Conservation (phyloP, 1,284 basidiomycete genomes). For the Boletus holoroseus region DNA sequence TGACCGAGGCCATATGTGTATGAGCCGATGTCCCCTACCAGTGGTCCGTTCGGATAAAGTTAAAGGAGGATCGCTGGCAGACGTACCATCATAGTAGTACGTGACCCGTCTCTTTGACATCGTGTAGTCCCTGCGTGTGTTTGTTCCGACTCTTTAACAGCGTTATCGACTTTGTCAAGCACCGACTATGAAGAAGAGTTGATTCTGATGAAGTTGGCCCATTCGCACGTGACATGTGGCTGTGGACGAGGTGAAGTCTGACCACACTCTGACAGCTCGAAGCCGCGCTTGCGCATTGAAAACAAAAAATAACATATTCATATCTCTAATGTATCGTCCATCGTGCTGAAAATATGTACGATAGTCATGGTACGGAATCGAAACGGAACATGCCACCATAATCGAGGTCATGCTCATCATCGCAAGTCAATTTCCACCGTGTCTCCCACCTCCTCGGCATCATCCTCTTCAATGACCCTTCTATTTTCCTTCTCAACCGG, state of each 20-base stretch:
- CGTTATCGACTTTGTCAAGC: background rate
- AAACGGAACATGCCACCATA: background rate
- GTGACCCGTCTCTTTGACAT: constrained; percentile 57
- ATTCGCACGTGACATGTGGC: constrained; percentile 20
- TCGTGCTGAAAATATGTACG: background rate
- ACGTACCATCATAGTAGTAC: constrained; percentile 58
- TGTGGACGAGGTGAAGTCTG: no score
- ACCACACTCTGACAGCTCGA: no score
- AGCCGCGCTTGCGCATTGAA: background rate
- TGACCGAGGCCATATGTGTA: constrained; percentile 86
- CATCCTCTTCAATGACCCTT: constrained; percentile 39
- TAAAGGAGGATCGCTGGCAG: background rate
- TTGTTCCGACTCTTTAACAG: background rate
- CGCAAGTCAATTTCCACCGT: constrained; percentile 57
- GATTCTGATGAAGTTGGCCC: no score
- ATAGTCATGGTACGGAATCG: background rate
- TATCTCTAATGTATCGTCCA: constrained; percentile 9
- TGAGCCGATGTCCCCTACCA: constrained; percentile 70
- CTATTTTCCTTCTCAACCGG: constrained; percentile 64
- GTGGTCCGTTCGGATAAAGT: constrained; percentile 5
- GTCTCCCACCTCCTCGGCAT: constrained; percentile 64
- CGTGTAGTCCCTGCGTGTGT: background rate
- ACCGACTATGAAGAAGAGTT: background rate
- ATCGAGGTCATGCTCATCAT: constrained; percentile 9
- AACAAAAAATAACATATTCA: constrained; percentile 14